phyloP scores from a whole-genome alignment of 768 basidiomycete species.

The Leucosporidium scottii region DNA sequence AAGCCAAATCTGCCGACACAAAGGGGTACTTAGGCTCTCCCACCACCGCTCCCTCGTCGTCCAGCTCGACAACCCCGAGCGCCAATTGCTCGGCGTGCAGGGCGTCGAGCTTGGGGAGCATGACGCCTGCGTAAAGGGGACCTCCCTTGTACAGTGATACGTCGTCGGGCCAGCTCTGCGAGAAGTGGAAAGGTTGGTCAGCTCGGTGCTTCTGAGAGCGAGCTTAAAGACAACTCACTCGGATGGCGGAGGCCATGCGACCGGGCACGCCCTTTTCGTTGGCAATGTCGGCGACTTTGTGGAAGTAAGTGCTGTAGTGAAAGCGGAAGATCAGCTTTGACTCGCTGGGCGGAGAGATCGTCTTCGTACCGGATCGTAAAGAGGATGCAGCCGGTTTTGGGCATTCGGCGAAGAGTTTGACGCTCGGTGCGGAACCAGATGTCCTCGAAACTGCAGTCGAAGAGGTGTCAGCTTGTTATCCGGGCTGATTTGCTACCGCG shows the following conservation, averaged over 20 bases:
- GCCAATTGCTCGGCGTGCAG: conserved; percentile 42
- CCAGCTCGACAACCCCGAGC: conserved; percentile 25
- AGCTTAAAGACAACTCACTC: not conserved
- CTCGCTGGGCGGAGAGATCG: no score
- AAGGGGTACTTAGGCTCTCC: not conserved
- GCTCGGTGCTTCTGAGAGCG: not conserved
- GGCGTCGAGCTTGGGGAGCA: conserved; percentile 44
- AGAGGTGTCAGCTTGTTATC: not conserved
- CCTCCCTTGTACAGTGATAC: conserved; percentile 48
- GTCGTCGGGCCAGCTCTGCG: conserved; percentile 56
- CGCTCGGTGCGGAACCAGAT: conserved; percentile 58
- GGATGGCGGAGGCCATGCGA: conserved; percentile 56
- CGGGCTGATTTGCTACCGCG: not conserved
- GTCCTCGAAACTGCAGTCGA: conserved; percentile 35
- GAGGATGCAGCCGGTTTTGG: conserved; percentile 56
- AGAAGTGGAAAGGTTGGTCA: not conserved
- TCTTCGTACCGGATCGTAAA: conserved; percentile 51
- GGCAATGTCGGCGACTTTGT: conserved; percentile 45
- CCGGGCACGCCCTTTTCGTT: conserved; percentile 57
- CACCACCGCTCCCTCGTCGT: conserved; percentile 12
- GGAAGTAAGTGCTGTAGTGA: conserved; percentile 15
- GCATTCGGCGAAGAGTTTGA: conserved; percentile 60
- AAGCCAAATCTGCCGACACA: no score
- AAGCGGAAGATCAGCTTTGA: no score
- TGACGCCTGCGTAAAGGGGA: conserved; percentile 39